These are phyloP conservation scores for Aspergillus eucalypticola DNA, from an alignment of 2,329 filamentous ascomycete species.

Conservation along the genomic window DNA sequence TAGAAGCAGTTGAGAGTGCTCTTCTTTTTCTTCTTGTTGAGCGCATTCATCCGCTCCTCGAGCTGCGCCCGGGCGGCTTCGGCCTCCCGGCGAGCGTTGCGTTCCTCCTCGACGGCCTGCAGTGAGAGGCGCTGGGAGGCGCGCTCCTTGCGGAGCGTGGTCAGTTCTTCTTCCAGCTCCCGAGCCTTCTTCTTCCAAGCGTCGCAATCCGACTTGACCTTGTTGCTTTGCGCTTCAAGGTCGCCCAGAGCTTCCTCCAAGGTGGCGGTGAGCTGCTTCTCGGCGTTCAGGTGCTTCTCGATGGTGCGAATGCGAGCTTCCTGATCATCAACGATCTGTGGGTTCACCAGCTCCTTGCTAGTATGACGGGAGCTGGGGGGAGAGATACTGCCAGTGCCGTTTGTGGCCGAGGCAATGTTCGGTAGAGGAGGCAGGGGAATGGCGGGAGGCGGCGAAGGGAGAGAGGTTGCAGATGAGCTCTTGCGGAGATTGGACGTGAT, in stretches of 20 bases:
- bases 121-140: conserved; percentile 65
- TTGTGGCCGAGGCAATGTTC: conserved; percentile 53
- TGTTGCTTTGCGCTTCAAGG: conserved; percentile 86
- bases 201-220: conserved; percentile 87
- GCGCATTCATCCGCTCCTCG: conserved; percentile 90
- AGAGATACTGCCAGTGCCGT: conserved; percentile 56
- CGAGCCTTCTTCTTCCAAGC: conserved; percentile 84
- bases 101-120: conserved; percentile 93
- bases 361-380: conserved; percentile 67
- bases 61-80: conserved; percentile 86
- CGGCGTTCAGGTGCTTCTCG: conserved; percentile 92
- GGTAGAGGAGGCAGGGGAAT: conserved; percentile 95
- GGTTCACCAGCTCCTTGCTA: conserved; percentile 76
- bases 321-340: conserved; percentile 89
- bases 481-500: conserved; percentile 75
- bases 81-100: conserved; percentile 85
- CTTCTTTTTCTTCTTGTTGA: conserved; percentile 88
- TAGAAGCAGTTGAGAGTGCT: conserved; percentile 99
- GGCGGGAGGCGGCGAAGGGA: conserved; percentile 90
- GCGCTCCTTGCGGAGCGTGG: conserved; percentile 58
- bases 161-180: conserved; percentile 67
- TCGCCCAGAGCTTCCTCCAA: conserved; percentile 95
- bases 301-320: conserved; percentile 93
- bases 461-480: conserved; percentile 75
- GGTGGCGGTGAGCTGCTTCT: conserved; percentile 93